Base-by-base conservation (phyloP, 176 grass and related monocot species). In the Phoenix dactylifera region DNA sequence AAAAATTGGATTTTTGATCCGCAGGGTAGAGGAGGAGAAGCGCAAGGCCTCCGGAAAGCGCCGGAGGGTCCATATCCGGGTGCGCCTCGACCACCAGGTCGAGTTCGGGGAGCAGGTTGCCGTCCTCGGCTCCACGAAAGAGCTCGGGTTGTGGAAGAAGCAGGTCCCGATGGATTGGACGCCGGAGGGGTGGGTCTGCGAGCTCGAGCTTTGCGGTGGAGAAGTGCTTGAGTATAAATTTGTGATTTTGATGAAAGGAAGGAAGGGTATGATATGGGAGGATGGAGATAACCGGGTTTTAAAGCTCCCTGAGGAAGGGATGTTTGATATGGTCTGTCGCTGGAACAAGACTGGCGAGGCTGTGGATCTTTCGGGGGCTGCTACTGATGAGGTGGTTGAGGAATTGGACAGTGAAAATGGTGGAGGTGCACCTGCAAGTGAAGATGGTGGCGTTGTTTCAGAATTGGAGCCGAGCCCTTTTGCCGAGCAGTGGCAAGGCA, bases 61-160 rank as follows among this genome's bases (percentile, higher is more conserved):
- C 18, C 44, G 71, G 57, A 73, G 10, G 62, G 78, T 90, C 55
- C 68, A 51, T 39, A 62, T 95, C 15, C 74, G 18, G 18, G 49
- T 90, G 68, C 82, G 51, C 48, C 61, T 95, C 65, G 63, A 84
- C 24, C 86, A 95, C 74, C 86, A 95, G 67, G 91, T 95, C 26
- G 62, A 79, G 81, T 95, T 85, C 73, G 91, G 91, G 4, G 72
- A 96, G 83, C 91, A 96, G 57, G 72, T 90, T 67, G 83, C 80
- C 23, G 72, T 96, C 17, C 64, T 85, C 29, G 91, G 91, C 32
- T 90, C 91, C 9, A 3, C 51, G 29, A 69, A 87, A 77, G 83
- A 90, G 72, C 72, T 96, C 7, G 91, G 91, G 26, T 85, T 70
- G 57, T 96, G 91, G 91, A 70, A 80, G 67, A 74, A 74, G 19